Evolutionary conservation across 2,329 filamentous ascomycete species (phyloP).

Genomic region (Cercospora berteroae): DNA sequence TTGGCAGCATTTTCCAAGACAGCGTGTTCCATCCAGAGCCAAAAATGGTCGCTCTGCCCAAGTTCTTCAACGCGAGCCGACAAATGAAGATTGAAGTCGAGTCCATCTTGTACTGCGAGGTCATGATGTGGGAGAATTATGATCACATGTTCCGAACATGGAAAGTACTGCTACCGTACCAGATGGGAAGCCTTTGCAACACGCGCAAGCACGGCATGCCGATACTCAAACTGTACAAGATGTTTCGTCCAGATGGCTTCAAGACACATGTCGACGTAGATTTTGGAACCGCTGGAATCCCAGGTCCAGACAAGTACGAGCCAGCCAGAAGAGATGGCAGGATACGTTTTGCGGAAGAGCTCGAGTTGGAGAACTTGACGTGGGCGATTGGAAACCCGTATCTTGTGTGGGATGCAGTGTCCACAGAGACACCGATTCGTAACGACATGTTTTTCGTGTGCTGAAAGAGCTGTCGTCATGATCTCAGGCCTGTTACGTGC

Average conservation of each 20-base stretch:
- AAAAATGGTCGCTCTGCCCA: not conserved
- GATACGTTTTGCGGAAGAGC: not conserved
- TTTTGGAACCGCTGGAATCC: not conserved
- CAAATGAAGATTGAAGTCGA: conserved; percentile 2
- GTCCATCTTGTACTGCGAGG: not conserved
- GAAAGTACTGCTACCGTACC: not conserved
- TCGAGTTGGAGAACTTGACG: not conserved
- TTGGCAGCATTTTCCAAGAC: too few species aligned
- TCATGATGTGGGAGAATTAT: conserved; percentile 2
- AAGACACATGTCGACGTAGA: not conserved
- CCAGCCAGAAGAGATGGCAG: not conserved
- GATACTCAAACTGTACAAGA: not conserved
- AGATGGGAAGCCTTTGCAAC: not conserved
- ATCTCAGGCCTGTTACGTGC: too few species aligned
- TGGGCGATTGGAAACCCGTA: not conserved
- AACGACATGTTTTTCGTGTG: too few species aligned
- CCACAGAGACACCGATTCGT: too few species aligned
- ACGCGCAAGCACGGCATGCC: not conserved
- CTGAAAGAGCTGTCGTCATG: too few species aligned
- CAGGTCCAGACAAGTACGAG: rapidly evolving
- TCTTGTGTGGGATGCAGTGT: not conserved
- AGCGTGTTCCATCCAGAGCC: not conserved
- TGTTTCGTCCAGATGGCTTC: not conserved
- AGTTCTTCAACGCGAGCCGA: not conserved
- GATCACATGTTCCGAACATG: not conserved